Evolutionary conservation across 2,329 filamentous ascomycete species (phyloP), one percentile per base, ranked within the genome.

Genomic region (Fusarium coicis): DNA sequence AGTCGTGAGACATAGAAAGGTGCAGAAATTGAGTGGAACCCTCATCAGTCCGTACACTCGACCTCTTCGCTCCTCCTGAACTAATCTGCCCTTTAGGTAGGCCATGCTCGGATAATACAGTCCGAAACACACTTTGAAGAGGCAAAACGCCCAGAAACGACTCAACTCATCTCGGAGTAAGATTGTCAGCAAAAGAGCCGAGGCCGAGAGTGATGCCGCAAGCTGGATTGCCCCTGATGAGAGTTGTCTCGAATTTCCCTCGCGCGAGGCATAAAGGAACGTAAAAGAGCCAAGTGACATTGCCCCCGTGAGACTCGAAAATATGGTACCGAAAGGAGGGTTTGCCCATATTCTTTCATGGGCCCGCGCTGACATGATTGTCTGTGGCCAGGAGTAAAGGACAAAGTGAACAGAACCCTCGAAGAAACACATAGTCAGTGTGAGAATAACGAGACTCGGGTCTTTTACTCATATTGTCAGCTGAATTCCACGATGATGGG

Each of bases 401-500:
- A 61, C 6, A 9, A 61, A 12, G 6, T 19, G 21, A 5, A 37
- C n/a, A 3, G 37, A 56, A 21, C 49, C 49, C 21, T 61, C 58
- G 12, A 61, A 61, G 23, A 56, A 56, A 7, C 49, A 44, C 16
- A 43, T 12, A 4, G 30, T 4, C 1, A 61, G 12, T 23, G 30
- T 1, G 0, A 61, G 2, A 6, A 28, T 26, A 9, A 18, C 1
- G 12, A 44, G 1, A 2, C 9, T 36, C 0, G 49, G 30, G 18
- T 61, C 58, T 3, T 19, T 39, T 61, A 8, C 6, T 6, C 4
- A 42, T 37, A 3, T 21, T 21, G 23, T 61, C 10, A 61, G 58
- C 15, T 23, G 4, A 0, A 10, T 15, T 16, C 4, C 2, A 19
- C 4, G 1, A 16, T 2, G 12, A 7, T 2, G 0, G 12, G 2